Evolutionary conservation across 441 rosid genomes (phyloP).

Genomic region (Adansonia madagascariensis): DNA sequence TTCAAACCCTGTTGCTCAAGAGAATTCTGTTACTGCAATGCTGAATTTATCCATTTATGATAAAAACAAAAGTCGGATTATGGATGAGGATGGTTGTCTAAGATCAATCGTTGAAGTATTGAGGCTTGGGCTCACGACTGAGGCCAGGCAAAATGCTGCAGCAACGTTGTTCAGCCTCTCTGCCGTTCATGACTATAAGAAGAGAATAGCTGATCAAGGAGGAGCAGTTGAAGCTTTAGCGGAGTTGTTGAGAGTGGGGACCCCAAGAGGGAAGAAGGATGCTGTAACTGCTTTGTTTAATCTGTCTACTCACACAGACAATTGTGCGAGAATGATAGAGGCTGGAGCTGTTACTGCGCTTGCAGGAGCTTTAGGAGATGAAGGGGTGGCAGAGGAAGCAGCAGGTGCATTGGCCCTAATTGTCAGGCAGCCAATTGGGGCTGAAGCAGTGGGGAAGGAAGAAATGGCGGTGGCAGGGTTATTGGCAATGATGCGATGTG

Average conservation of each 20-base stretch:
- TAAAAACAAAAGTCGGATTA: too few species aligned
- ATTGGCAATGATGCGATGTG: constrained; percentile 80
- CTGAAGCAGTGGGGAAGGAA: constrained; percentile 72
- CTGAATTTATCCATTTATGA: constrained; percentile 57
- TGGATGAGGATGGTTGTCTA: too few species aligned
- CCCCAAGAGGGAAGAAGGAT: constrained; percentile 85
- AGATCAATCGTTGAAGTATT: constrained; percentile 71
- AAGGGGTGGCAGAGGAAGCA: constrained; percentile 87
- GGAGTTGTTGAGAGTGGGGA: constrained; percentile 63
- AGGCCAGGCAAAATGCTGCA: constrained; percentile 89
- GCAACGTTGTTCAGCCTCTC: constrained; percentile 89
- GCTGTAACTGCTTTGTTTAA: constrained; percentile 87
- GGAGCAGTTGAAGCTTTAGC: constrained; percentile 79
- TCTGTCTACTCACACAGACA: constrained; percentile 78
- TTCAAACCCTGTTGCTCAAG: constrained; percentile 63
- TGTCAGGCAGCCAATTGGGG: constrained; percentile 78
- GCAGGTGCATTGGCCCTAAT: constrained; percentile 84
- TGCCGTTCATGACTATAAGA: constrained; percentile 87
- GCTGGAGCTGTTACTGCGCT: constrained; percentile 74
- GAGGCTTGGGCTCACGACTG: constrained; percentile 69
- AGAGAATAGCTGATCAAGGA: constrained; percentile 65
- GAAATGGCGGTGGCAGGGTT: constrained; percentile 67
- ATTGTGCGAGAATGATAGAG: constrained; percentile 73
- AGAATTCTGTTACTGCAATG: constrained; percentile 89
- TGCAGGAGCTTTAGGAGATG: constrained; percentile 65